A percentile compares a stretch with the other conserved stretches of the same genome.
Evolutionary conservation across 2,329 filamentous ascomycete genomes (phyloP).

Genomic region (Plectosphaerella plurivora): DNA sequence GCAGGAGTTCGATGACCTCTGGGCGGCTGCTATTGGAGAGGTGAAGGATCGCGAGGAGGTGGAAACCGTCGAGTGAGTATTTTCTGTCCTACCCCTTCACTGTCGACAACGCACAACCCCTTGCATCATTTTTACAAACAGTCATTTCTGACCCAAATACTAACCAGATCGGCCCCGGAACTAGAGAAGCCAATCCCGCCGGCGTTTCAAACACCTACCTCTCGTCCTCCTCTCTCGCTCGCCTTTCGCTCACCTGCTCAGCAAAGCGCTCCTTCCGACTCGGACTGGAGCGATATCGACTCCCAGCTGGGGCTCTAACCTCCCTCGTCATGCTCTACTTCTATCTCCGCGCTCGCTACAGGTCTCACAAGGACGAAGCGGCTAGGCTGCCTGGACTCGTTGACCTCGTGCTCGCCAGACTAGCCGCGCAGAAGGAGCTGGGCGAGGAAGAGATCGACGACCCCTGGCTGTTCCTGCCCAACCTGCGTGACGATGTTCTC

Average conservation of each 20-base stretch:
- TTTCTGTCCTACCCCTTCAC: slow-evolving; percentile 8
- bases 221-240: slow-evolving; percentile 84
- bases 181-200: slow-evolving; percentile 66
- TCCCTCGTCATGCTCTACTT: slow-evolving; percentile 42
- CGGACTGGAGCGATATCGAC: slow-evolving; percentile 81
- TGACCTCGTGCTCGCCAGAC: slow-evolving; percentile 74
- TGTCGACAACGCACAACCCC: slow-evolving; percentile 11
- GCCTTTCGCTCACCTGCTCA: slow-evolving; percentile 81
- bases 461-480: slow-evolving; percentile 78
- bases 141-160: slow-evolving; percentile 57
- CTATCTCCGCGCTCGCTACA: slow-evolving; percentile 63
- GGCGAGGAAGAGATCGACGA: slow-evolving; percentile 66
- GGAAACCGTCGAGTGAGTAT: slow-evolving; percentile 52
- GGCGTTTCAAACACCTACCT: slow-evolving; percentile 60
- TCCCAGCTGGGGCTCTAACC: slow-evolving; percentile 69
- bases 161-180: slow-evolving; percentile 79
- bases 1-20: slow-evolving; percentile 88
- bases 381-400: slow-evolving; percentile 79
- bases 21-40: slow-evolving; percentile 69
- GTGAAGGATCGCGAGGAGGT: slow-evolving; percentile 61
- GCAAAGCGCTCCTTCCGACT: slow-evolving; percentile 73
- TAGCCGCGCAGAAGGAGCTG: slow-evolving; percentile 78
- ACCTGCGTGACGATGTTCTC: slow-evolving; percentile 87
- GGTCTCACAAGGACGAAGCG: slow-evolving; percentile 58
- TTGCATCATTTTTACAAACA: slow-evolving; percentile 8